phyloP scores from a whole-genome alignment of 2,329 filamentous ascomycete genomes.

The Fusarium vanettenii region DNA sequence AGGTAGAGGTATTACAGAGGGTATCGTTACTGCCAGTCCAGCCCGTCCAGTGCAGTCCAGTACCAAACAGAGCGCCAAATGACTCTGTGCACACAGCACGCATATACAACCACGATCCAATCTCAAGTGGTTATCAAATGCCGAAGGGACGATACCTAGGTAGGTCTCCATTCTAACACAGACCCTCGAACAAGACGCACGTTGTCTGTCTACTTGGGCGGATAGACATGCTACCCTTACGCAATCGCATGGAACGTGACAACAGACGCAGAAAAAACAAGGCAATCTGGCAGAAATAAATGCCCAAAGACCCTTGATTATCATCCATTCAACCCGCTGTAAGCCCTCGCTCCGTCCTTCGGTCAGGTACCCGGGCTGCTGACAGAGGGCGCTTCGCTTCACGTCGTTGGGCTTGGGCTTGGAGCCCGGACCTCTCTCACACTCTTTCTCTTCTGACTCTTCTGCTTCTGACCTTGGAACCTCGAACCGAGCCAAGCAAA shows the following conservation, averaged over 20 bases:
- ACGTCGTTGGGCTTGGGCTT: background rate
- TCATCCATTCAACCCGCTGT: background rate
- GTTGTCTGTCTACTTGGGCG: background rate
- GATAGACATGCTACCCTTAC: background rate
- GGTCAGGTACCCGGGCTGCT: slow-evolving; percentile 3
- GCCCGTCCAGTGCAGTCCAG: background rate
- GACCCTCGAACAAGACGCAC: background rate
- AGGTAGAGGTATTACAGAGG: background rate
- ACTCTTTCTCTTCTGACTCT: background rate
- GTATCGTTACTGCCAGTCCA: background rate
- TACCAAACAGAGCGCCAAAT: background rate
- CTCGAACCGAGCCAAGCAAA: slow-evolving; percentile 4
- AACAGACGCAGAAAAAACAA: background rate
- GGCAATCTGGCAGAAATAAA: background rate
- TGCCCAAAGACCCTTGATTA: background rate
- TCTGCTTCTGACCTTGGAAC: background rate
- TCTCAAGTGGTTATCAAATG: slow-evolving; percentile 4
- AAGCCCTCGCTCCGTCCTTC: background rate
- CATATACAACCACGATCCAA: slow-evolving; percentile 3
- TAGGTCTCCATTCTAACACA: background rate
- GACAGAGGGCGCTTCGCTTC: background rate
- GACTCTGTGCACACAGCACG: background rate
- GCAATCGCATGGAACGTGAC: background rate
- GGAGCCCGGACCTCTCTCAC: background rate
- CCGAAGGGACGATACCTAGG: background rate